Base-by-base conservation (phyloP, 306 rosid species). In the Lablab purpureus region DNA sequence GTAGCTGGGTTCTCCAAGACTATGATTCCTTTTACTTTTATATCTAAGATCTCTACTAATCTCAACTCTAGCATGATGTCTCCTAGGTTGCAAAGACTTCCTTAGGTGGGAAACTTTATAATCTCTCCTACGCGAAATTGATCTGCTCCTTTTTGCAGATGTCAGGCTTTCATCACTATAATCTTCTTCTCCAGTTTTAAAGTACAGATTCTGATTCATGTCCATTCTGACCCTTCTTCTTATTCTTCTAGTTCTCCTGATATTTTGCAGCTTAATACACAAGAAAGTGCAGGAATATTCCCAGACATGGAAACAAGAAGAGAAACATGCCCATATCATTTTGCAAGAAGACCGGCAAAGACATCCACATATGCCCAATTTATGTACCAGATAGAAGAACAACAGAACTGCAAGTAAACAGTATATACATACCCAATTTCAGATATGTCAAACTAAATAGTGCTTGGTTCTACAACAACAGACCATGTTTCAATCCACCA, bases 341-440 rank as follows among this genome's bases (percentile, higher is more conserved):
- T 81, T 80, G 89, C 88, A 89, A 45, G 89, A 32, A 59, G 84
- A 63, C 52, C 83, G 67, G 45, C 88, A 62, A 14, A 89, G 23
- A 47, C 94, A 89, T 52, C 81, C 80, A 65, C 74, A 87, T 45
- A 89, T 76, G 51, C 92, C 92, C 72, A 89, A 49, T 85, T 89
- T 88, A 62, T 85, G 47, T 59, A 84, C 59, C 43, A 91, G 69
- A 70, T 87, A 91, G 0, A 91, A 41, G 87, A 89, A 82, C 56
- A 86, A 62, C 58, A 87, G 67, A 84, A 88, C 97, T 91, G 97
- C 88, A 78, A 41, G 8, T 19, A 77, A 73, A 70, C 30, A 71
- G 23, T 15, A 60, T 23, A 74, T 0, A 12, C 50, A 77, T 4
- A 43, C n/a, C 7, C n/a, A n/a, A 55, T 77, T 71, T 64, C 58